These are phyloP conservation scores for Nepenthes alata DNA, from an alignment of 179 eudicot species.

Conservation along the genomic window DNA sequence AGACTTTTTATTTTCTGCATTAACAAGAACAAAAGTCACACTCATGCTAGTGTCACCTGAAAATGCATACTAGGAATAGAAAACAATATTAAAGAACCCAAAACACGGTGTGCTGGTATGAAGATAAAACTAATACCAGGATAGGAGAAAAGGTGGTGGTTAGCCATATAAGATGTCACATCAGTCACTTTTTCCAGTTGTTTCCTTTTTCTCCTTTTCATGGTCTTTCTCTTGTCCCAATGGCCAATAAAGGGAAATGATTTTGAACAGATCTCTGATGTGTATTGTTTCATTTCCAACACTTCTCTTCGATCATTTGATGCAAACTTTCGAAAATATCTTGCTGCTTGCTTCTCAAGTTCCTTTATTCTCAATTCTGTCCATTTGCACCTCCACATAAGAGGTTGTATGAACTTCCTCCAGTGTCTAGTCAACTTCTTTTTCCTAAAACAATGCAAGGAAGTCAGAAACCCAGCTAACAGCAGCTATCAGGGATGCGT, in stretches of 20 bases:
- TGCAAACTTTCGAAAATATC: constrained; percentile 41
- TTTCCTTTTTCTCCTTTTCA: constrained; percentile 68
- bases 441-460: constrained; percentile 34
- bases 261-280: constrained; percentile 41
- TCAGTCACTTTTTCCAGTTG: constrained; percentile 51
- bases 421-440: constrained; percentile 58
- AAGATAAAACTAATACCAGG: constrained; percentile 28
- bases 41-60: too few species aligned
- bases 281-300: constrained; percentile 28
- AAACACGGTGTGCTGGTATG: background rate
- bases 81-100: constrained; percentile 1
- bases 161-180: constrained; percentile 42
- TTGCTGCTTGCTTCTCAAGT: constrained; percentile 50
- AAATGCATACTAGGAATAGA: background rate
- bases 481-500: too few species aligned
- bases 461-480: background rate
- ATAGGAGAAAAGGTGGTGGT: constrained; percentile 64
- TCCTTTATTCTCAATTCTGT: constrained; percentile 66
- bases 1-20: constrained; percentile 59
- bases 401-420: constrained; percentile 73
- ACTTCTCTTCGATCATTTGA: constrained; percentile 34
- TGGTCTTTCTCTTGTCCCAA: constrained; percentile 25
- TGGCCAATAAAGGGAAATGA: constrained; percentile 34
- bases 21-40: constrained; percentile 1
- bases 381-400: constrained; percentile 98